Evolutionary conservation across 805 yeast genomes (phyloP), one percentile per base, ranked within the genome.

Genomic region (Hanseniaspora jakobsenii): DNA sequence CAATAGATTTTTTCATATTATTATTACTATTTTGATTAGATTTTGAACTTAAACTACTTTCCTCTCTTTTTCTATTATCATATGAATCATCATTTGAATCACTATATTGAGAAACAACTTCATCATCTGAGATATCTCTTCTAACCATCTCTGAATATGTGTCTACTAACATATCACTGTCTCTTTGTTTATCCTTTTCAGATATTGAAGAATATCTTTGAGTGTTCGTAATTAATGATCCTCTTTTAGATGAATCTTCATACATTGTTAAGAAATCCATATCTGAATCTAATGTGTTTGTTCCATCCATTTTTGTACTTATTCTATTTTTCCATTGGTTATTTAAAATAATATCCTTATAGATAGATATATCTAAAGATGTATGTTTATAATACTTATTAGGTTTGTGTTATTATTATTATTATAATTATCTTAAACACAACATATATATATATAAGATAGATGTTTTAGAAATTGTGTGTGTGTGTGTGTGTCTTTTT

Each of bases 141-240:
- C 18, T 14, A 6, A 38, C 29, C 29, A 38, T 21, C 12, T 21
- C 18, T 14, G 24, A 52, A 53, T 19, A 50, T 54, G 19, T 47
- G 41, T 21, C 44, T 12, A 38, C n/a, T n/a, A n/a, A 34, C 28
- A 23, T 28, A 13, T 40, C 49, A 19, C 19, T 37, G 2, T 8
- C 41, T n/a, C 29, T 47, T 4, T 28, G 32, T 12, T 50, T 53
- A 12, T 53, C 52, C 6, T 13, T 21, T 13, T 32, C 32, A n/a
- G 36, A 24, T 13, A 12, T 28, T 8, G 14, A 7, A 8, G 42
- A 38, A 7, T 30, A 30, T 19, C 36, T 21, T 17, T 16, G 6
- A 22, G 14, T 22, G 22, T 30, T 38, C 30, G 32, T 38, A 24
- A 36, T 30, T 19, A 36, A 7, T 4, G 46, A 36, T 5, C 22